These are phyloP conservation scores for Aspergillus bertholletiae DNA, from an alignment of 495 filamentous ascomycete genomes.

Conservation along the genomic window DNA sequence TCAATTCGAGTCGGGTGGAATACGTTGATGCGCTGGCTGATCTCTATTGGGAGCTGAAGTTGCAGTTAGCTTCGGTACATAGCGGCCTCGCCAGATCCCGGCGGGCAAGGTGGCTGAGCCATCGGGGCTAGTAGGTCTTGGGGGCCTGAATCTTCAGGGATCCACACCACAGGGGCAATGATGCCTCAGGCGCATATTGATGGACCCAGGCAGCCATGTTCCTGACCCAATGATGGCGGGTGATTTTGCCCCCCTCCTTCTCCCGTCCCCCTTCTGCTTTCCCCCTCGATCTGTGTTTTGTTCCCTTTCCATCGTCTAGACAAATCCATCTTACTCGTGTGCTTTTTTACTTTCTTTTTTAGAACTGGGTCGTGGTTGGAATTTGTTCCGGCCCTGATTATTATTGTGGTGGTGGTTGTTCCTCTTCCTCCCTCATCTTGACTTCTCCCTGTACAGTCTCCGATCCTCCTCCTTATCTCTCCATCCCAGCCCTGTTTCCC, in stretches of 20 bases:
- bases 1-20: neutral
- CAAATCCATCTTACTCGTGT: neutral
- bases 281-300: conserved; percentile 7
- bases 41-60: conserved; percentile 3
- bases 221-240: conserved; percentile 17
- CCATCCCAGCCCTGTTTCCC: conserved; percentile 5
- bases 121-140: neutral
- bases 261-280: conserved; percentile 1
- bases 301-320: neutral
- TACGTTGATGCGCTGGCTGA: neutral
- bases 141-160: neutral
- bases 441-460: neutral
- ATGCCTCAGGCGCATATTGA: conserved; percentile 5
- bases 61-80: conserved; percentile 9
- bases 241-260: neutral
- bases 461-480: neutral
- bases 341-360: neutral
- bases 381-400: conserved; percentile 12
- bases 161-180: conserved; percentile 9
- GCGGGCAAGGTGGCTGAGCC: neutral
- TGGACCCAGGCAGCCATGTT: conserved; percentile 14
- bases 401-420: neutral
- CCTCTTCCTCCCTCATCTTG: neutral
- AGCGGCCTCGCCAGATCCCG: conserved; percentile 6
- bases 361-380: conserved; percentile 3